Percentiles rank a stretch among this genome's conserved stretches.
Conservation (phyloP, 208 protist species). For the Trypanosoma caninum region DNA sequence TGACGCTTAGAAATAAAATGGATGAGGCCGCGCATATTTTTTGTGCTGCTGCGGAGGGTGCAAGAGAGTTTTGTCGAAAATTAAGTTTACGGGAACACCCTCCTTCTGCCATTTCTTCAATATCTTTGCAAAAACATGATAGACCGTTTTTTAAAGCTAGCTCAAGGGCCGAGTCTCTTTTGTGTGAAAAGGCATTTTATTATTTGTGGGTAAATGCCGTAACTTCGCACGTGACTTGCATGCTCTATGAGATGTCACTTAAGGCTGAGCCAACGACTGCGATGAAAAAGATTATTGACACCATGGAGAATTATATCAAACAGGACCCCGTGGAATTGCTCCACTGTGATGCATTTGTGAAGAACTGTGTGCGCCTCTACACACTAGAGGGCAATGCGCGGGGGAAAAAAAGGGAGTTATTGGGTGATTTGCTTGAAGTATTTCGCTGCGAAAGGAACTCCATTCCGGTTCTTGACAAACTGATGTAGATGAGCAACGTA, state of each 20-base stretch:
- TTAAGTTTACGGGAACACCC: not conserved
- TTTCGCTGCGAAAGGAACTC: slow-evolving; percentile 58
- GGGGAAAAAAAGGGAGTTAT: slow-evolving; percentile 34
- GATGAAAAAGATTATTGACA: slow-evolving; percentile 31
- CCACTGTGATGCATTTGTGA: slow-evolving; percentile 65
- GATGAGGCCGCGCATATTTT: slow-evolving; percentile 40
- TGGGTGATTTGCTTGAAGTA: slow-evolving; percentile 71
- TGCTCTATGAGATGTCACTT: slow-evolving; percentile 40
- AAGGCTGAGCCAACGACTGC: slow-evolving; percentile 17
- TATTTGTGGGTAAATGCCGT: slow-evolving; percentile 49
- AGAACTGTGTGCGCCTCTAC: slow-evolving; percentile 77
- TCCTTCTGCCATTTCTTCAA: slow-evolving; percentile 8
- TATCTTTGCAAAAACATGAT: not conserved
- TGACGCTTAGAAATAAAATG: slow-evolving; percentile 38
- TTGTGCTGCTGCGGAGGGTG: slow-evolving; percentile 23
- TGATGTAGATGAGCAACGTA: slow-evolving; percentile 26
- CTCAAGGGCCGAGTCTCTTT: slow-evolving; percentile 7
- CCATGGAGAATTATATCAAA: slow-evolving; percentile 58
- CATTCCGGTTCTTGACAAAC: slow-evolving; percentile 53
- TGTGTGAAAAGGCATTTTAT: slow-evolving; percentile 32
- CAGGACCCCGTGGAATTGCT: slow-evolving; percentile 51
- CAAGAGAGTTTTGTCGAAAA: slow-evolving; percentile 11
- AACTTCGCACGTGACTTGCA: slow-evolving; percentile 57
- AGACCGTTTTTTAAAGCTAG: not conserved
- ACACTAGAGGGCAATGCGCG: slow-evolving; percentile 53